Evolutionary conservation across 768 basidiomycete species (phyloP).

Genomic region (Pisolithus microcarpus): DNA sequence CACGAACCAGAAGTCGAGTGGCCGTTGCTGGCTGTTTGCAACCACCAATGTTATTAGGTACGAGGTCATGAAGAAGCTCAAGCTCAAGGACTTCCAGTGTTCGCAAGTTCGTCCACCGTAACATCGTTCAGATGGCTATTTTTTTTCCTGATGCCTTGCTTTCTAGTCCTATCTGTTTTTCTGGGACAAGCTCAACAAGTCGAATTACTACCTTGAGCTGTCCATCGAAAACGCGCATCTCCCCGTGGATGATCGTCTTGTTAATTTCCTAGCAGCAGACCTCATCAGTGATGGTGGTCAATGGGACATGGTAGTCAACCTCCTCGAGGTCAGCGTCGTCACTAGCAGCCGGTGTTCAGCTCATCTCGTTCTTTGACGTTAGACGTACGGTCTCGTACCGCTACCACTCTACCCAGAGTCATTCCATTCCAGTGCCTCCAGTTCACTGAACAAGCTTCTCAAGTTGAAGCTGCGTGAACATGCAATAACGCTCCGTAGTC

Average conservation of each 20-base stretch:
- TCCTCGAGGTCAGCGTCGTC: constrained; percentile 43
- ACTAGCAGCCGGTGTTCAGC: not conserved
- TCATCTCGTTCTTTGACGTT: not conserved
- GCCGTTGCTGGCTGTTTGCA: constrained; percentile 94
- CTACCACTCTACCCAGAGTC: constrained; percentile 80
- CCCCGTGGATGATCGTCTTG: constrained; percentile 77
- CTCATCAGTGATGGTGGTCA: constrained; percentile 91
- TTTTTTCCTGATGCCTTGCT: constrained; percentile 2
- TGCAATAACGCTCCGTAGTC: constrained; percentile 69
- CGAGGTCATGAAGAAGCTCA: constrained; percentile 77
- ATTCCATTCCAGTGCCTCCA: constrained; percentile 67
- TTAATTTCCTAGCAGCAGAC: constrained; percentile 65
- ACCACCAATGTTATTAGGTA: constrained; percentile 83
- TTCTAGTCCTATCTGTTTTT: constrained; percentile 83
- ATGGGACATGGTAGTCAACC: constrained; percentile 84
- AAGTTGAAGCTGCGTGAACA: constrained; percentile 91
- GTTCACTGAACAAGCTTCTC: constrained; percentile 68
- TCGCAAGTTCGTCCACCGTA: constrained; percentile 53
- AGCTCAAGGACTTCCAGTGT: constrained; percentile 83
- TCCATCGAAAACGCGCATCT: constrained; percentile 75
- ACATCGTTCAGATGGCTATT: not conserved
- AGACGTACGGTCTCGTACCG: constrained; percentile 85
- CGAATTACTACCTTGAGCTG: constrained; percentile 83
- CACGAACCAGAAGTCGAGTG: constrained; percentile 82
- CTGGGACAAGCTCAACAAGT: constrained; percentile 93